A percentile compares a stretch with the other conserved stretches of the same genome.
These are phyloP conservation scores for Stemphylium lycopersici DNA, from an alignment of 2,329 filamentous ascomycete species.

Conservation along the genomic window DNA sequence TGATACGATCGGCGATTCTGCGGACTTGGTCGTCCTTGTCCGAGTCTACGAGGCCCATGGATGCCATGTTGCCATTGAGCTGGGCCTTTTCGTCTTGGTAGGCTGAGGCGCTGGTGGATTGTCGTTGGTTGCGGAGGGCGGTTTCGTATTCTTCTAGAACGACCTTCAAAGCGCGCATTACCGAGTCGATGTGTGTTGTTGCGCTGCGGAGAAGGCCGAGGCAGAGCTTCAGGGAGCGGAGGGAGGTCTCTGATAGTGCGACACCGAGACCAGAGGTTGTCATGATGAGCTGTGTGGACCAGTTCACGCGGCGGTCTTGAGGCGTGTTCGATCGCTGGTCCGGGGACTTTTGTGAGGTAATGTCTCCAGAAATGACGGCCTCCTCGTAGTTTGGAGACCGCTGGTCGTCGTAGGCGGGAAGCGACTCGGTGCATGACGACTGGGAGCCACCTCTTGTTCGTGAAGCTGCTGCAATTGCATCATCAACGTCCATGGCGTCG, in stretches of 20 bases:
- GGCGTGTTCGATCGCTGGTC: constrained; percentile 30
- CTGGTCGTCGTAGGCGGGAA: constrained; percentile 84
- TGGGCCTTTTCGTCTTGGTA: constrained; percentile 21
- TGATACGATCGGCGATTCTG: constrained; percentile 77
- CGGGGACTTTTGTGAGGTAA: constrained; percentile 31
- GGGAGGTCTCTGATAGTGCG: constrained; percentile 86
- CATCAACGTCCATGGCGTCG: constrained; percentile 58
- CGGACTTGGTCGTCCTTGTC: constrained; percentile 53
- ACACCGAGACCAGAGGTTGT: constrained; percentile 90
- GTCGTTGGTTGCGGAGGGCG: constrained; percentile 42
- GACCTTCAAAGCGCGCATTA: constrained; percentile 74
- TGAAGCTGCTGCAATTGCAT: constrained; percentile 37
- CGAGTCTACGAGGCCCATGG: constrained; percentile 22
- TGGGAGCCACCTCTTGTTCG: constrained; percentile 62
- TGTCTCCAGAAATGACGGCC: constrained; percentile 40
- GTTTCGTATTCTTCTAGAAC: constrained; percentile 82
- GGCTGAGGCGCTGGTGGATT: constrained; percentile 24
- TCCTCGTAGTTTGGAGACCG: constrained; percentile 78
- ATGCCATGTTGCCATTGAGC: constrained; percentile 23
- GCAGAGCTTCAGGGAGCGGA: constrained; percentile 84
- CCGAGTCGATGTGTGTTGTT: constrained; percentile 77
- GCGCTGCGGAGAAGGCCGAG: constrained; percentile 80
- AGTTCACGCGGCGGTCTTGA: constrained; percentile 56
- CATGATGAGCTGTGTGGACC: constrained; percentile 85
- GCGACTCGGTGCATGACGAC: constrained; percentile 71